These are phyloP conservation scores for Pythium sukuiense DNA, from an alignment of 352 stramenopile species.

Conservation along the genomic window DNA sequence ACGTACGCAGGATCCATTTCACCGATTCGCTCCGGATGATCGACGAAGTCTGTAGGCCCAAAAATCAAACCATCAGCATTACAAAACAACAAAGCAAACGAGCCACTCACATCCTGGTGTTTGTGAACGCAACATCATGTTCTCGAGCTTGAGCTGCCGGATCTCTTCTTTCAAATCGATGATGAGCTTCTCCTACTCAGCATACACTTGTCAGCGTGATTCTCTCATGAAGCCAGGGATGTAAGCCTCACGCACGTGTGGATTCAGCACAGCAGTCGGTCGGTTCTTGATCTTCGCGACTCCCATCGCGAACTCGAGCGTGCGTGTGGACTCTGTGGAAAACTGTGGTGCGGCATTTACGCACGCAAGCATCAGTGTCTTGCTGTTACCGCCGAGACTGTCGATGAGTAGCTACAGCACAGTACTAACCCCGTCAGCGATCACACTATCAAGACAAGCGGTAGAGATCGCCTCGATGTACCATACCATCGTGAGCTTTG, in stretches of 20 bases:
- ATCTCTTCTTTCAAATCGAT: slow-evolving; percentile 70
- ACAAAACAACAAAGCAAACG: no score
- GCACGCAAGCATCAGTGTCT: slow-evolving; percentile 81
- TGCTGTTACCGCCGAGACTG: slow-evolving; percentile 69
- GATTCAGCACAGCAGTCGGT: slow-evolving; percentile 59
- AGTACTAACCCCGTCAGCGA: background rate
- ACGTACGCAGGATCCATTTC: slow-evolving; percentile 10
- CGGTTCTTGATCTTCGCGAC: slow-evolving; percentile 81
- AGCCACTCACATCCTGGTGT: slow-evolving; percentile 64
- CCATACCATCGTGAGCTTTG: slow-evolving; percentile 65
- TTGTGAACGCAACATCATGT: slow-evolving; percentile 62
- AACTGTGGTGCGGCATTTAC: slow-evolving; percentile 63
- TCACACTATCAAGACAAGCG: no score
- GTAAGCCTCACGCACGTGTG: slow-evolving; percentile 39
- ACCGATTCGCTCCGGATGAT: slow-evolving; percentile 32
- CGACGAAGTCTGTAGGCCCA: slow-evolving; percentile 42
- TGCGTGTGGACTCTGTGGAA: slow-evolving; percentile 57
- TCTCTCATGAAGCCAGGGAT: no score
- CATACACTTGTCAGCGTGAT: background rate
- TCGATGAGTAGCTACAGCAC: slow-evolving; percentile 56
- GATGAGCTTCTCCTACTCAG: slow-evolving; percentile 63
- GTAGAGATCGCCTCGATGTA: no score
- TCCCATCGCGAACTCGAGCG: slow-evolving; percentile 78
- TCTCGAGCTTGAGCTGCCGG: slow-evolving; percentile 62
- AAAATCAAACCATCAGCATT: background rate